phyloP scores from a whole-genome alignment of 176 grass and related monocot species.

The Puccinellia tenuiflora region DNA sequence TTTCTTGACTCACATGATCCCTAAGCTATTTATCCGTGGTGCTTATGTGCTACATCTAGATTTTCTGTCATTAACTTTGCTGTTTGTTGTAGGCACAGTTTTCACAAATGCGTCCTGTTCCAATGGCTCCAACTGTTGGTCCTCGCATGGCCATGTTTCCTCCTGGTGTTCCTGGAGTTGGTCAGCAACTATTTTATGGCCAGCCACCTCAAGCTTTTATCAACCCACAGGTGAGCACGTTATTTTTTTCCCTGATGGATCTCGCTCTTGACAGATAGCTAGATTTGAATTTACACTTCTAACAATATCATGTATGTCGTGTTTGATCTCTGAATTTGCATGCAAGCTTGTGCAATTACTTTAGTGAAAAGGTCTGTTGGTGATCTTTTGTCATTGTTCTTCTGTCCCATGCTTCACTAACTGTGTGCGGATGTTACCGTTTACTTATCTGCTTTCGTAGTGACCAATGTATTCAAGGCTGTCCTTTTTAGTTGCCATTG shows the following conservation, averaged over 20 bases:
- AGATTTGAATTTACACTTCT: not conserved
- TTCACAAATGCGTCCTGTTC: slow-evolving; percentile 70
- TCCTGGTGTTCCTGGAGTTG: slow-evolving; percentile 70
- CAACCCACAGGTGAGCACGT: slow-evolving; percentile 53
- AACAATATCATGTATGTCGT: not conserved
- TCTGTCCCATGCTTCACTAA: not conserved
- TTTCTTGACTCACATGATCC: not conserved
- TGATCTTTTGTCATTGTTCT: not conserved
- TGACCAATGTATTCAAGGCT: not conserved
- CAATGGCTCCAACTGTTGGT: slow-evolving; percentile 60
- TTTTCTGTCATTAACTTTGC: not conserved
- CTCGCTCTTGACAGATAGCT: not conserved
- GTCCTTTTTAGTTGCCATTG: not conserved
- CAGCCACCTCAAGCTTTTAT: slow-evolving; percentile 81
- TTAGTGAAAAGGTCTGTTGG: not conserved
- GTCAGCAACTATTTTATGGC: slow-evolving; percentile 87
- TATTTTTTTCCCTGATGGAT: not conserved
- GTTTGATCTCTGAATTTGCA: not conserved
- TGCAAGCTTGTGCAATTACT: not conserved
- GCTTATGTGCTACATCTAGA: not conserved
- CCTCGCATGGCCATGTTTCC: slow-evolving; percentile 84
- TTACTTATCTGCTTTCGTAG: not conserved
- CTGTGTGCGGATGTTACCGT: not conserved
- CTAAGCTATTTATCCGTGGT: not conserved
- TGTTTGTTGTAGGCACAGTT: slow-evolving; percentile 60